Evolutionary conservation across 1,284 basidiomycete genomes (phyloP), one percentile per base, ranked within the genome.

Genomic region (Cutaneotrichosporon cavernicola): DNA sequence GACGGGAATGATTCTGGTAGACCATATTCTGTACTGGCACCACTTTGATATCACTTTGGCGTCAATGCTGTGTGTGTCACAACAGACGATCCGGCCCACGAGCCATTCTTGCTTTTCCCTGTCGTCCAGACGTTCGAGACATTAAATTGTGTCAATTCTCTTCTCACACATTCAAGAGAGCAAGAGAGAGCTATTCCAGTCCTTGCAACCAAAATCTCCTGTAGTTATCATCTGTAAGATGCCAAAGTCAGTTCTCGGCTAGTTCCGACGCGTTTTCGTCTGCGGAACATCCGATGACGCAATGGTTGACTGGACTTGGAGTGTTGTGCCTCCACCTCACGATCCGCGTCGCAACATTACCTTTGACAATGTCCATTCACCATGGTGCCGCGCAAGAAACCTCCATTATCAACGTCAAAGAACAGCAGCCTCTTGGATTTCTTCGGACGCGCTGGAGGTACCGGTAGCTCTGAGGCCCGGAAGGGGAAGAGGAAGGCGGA

Each of bases 341-440:
- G 47, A 50, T n/a, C 47, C 9, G 26, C 49, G 22, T 31, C 22
- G 26, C 49, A 16, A 51, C 49, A 51, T 6, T 6, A 51, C 49
- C 52, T n/a, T 34, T 31, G 30, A 53, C n/a, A 55, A 56, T 30
- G 38, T 10, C 55, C 36, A 53, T n/a, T 43, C 22, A 3, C 47
- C n/a, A 59, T 59, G 58, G 31, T n/a, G 34, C 58, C 58, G 22
- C 51, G 34, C 46, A 60, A 51, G 34, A 60, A 50, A 51, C 58
- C 57, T 5, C 30, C 47, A 14, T 8, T 43, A n/a, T 21, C 43
- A 6, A 18, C 31, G 18, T 6, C 30, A 30, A 26, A 31, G 22
- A 60, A 30, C 26, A 34, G 65, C n/a, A 65, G 14, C 36, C 65
- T 75, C 43, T 61, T 73, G 30, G 65, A 53, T 61, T 75, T 75